These are phyloP conservation scores for Penicillium expansum DNA, from an alignment of 2,329 filamentous ascomycete species.

Conservation along the genomic window DNA sequence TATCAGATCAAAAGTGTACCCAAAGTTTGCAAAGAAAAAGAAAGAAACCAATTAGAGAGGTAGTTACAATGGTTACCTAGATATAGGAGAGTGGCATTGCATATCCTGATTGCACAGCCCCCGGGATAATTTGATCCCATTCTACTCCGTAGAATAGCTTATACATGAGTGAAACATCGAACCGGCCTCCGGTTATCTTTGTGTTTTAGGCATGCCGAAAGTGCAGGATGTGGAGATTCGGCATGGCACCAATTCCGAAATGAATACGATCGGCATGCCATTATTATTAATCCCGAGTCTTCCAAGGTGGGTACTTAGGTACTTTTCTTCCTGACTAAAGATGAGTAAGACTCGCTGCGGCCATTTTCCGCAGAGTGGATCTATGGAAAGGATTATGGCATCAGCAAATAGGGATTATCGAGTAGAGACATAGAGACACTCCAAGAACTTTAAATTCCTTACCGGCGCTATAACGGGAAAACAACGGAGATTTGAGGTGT, in stretches of 20 bases:
- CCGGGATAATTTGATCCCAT: no score
- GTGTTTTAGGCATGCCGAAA: neutral
- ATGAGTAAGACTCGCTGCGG: neutral
- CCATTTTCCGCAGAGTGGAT: neutral
- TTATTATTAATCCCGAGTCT: neutral
- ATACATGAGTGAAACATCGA: neutral
- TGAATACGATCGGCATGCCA: neutral
- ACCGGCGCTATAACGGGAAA: neutral
- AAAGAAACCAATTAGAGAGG: neutral
- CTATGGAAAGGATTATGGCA: neutral
- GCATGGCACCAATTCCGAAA: neutral
- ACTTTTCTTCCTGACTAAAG: neutral
- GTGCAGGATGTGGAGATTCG: neutral
- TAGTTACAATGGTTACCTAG: neutral
- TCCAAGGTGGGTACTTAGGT: neutral
- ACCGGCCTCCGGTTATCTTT: neutral
- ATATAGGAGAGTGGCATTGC: neutral
- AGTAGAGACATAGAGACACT: neutral
- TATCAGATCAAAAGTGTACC: neutral
- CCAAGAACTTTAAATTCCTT: neutral
- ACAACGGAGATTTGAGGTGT: neutral
- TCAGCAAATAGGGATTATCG: neutral
- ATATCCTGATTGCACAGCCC: neutral
- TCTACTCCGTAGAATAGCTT: neutral
- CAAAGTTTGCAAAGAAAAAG: neutral